phyloP scores from a whole-genome alignment of 371 early-diverging fungal genomes.

The Circinella umbellata region DNA sequence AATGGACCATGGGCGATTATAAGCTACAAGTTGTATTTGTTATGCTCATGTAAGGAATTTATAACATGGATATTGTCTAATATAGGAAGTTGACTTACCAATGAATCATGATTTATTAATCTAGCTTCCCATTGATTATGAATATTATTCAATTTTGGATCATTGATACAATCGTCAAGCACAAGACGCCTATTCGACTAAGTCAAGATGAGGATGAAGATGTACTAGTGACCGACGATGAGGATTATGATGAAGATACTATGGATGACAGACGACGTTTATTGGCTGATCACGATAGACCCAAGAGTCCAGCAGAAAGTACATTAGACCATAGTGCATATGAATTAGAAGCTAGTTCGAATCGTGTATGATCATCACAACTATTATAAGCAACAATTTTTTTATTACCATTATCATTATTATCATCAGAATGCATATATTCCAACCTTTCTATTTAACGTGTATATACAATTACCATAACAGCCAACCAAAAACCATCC shows the following conservation, averaged over 20 bases:
- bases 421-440: too few relatives aligned
- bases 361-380: not conserved
- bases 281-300: conserved; percentile 2
- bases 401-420: not conserved
- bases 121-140: conserved; percentile 59
- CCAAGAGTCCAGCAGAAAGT: conserved; percentile 6
- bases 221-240: conserved; percentile 23
- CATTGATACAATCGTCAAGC: conserved; percentile 68
- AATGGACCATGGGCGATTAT: conserved; percentile 59
- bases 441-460: too few relatives aligned
- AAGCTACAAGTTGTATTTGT: conserved; percentile 67
- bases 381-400: too few relatives aligned
- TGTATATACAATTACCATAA: too few relatives aligned
- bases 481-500: too few relatives aligned
- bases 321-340: conserved; percentile 11
- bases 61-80: not conserved
- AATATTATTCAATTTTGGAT: conserved; percentile 73
- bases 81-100: not conserved
- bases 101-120: not conserved
- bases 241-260: conserved; percentile 18
- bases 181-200: conserved; percentile 43
- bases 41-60: conserved; percentile 56
- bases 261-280: not conserved
- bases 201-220: conserved; percentile 36
- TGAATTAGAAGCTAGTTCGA: conserved; percentile 10